Conservation (phyloP, 345 rosid species). For the Theobroma cacao region DNA sequence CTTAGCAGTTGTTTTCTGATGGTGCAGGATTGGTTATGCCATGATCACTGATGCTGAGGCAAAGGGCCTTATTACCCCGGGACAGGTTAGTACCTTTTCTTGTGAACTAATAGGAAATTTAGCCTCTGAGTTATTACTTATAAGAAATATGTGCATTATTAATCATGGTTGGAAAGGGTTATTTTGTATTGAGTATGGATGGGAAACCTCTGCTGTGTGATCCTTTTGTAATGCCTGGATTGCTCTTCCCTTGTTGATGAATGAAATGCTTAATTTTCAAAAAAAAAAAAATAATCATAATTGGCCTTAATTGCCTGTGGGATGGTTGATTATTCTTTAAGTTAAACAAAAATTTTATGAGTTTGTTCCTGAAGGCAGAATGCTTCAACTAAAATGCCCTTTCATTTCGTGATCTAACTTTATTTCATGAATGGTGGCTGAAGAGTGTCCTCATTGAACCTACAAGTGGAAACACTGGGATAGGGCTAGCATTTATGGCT, state of each 20-base stretch:
- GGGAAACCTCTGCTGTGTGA: too few species aligned
- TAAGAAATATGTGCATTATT: background rate
- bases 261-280: too few species aligned
- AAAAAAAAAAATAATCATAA: too few species aligned
- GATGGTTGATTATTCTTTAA: background rate
- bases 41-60: conserved; percentile 89
- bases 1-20: background rate
- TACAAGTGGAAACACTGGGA: conserved; percentile 96
- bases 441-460: conserved; percentile 90
- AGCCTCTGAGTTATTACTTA: background rate
- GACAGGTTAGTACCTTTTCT: conserved; percentile 42
- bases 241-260: too few species aligned
- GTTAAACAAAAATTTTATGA: background rate
- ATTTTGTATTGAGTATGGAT: too few species aligned
- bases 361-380: background rate
- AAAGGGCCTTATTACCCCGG: conserved; percentile 73
- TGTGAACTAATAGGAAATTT: background rate
- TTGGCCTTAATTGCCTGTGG: background rate
- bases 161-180: background rate
- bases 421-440: conserved; percentile 17
- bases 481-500: conserved; percentile 87
- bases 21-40: conserved; percentile 79
- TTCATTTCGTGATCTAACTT: conserved; percentile 12
- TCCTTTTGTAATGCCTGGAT: too few species aligned
- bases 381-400: background rate